Conservation (phyloP, 208 protist species). For the Leishmania guyanensis region DNA sequence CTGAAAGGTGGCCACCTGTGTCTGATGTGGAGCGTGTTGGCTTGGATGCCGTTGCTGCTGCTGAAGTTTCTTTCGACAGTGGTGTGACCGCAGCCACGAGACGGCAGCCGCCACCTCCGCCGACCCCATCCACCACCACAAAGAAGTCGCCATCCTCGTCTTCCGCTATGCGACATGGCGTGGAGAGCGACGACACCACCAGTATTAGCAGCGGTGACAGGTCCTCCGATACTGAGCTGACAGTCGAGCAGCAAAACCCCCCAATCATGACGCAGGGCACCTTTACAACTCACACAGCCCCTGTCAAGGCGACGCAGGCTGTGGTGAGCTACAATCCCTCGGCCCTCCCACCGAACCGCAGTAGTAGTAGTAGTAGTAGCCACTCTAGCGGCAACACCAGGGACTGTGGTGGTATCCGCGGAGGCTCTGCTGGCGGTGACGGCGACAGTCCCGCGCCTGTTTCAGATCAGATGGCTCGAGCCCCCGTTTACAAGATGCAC, state of each 20-base stretch:
- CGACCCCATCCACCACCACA: slow-evolving; percentile 6
- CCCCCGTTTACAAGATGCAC: background rate
- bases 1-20: background rate
- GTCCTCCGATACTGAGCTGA: slow-evolving; percentile 3
- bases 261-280: slow-evolving; percentile 12
- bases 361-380: slow-evolving; percentile 16
- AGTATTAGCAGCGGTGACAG: background rate
- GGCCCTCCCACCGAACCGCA: slow-evolving; percentile 23
- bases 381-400: background rate
- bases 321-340: slow-evolving; percentile 25
- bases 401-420: background rate
- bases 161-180: slow-evolving; percentile 10
- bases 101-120: slow-evolving; percentile 19
- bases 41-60: background rate
- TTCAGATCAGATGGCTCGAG: background rate
- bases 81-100: background rate
- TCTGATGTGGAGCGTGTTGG: background rate
- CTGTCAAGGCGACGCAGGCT: slow-evolving; percentile 17
- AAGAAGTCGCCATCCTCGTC: slow-evolving; percentile 8
- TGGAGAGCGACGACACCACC: background rate
- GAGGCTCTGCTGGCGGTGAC: background rate
- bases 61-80: background rate
- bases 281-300: slow-evolving; percentile 6
- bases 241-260: slow-evolving; percentile 20
- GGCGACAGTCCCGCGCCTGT: background rate